These are phyloP conservation scores for Mercurialis annua DNA, from an alignment of 345 rosid genomes.

Conservation along the genomic window DNA sequence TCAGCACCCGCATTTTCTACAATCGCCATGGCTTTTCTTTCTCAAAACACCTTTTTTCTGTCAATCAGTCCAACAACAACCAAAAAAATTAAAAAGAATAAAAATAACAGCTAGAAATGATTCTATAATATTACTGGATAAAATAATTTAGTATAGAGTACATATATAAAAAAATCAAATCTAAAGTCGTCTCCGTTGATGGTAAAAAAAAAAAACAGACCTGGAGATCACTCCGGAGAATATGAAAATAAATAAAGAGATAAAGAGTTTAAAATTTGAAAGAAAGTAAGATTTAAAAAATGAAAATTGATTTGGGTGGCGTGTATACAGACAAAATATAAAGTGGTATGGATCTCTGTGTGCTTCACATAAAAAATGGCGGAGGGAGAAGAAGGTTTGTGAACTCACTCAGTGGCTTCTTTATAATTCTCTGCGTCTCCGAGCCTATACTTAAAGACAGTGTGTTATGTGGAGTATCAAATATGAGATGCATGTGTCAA, in stretches of 20 bases:
- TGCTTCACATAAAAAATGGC: no score
- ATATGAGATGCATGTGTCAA: neutral
- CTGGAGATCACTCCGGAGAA: slow-evolving; percentile 34
- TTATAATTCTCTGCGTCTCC: no score
- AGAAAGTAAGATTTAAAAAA: neutral
- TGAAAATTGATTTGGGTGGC: neutral
- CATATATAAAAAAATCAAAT: slow-evolving; percentile 10
- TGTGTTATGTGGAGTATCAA: neutral
- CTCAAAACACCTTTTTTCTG: neutral
- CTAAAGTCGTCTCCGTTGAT: slow-evolving; percentile 24
- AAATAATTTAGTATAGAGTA: neutral
- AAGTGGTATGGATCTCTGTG: no score
- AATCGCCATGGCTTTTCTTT: slow-evolving; percentile 9
- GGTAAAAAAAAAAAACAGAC: slow-evolving; percentile 18
- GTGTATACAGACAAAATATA: no score
- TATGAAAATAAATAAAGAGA: slow-evolving; percentile 14
- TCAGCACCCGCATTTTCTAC: slow-evolving; percentile 9
- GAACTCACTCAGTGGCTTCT: no score
- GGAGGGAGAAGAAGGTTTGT: no score
- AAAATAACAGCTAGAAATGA: slow-evolving; percentile 4
- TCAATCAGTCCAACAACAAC: neutral
- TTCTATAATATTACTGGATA: neutral
- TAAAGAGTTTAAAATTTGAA: neutral
- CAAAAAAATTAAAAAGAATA: neutral
- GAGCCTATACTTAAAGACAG: neutral